Base-by-base conservation (phyloP, 2,329 filamentous ascomycete species). In the Aspergillus sp. region DNA sequence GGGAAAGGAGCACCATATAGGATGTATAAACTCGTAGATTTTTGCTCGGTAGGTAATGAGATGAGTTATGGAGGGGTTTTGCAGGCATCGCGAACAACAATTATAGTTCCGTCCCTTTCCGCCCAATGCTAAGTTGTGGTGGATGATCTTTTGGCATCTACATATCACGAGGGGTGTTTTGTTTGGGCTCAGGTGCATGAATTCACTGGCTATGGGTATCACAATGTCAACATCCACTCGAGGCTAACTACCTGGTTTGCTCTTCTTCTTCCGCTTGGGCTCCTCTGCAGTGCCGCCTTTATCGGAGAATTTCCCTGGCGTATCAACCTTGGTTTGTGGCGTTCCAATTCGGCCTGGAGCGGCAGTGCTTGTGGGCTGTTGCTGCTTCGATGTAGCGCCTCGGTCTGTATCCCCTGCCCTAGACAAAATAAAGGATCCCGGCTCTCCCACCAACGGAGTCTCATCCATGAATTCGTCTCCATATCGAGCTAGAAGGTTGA, bases 401-500 rank as follows among this genome's bases (percentile, higher is more conserved):
- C 66, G 64, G 35, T 67, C 66, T 15, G 62, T 53, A 41, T 77
- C 76, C 7, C 68, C 73, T 6, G 66, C 63, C 52, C 75, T 77
- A 6, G 79, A 78, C 62, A 87, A 79, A 54, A 84, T 82, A 63
- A 88, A 87, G 4, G 80, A 80, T 31, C 86, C 86, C 0, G 86
- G 86, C 67, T 88, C 86, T 48, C 86, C 86, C 7, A 82, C 75
- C 14, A 88, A 72, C 0, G 86, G 84, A 59, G 82, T 86, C 64
- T 87, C 85, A 68, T 88, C 86, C 76, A 84, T 84, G 72, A 80
- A 88, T 61, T 88, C 85, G 62, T 85, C 80, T 14, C 80, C 82
- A 66, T 83, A 86, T 7, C 74, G 73, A 12, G 82, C 73, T 23
- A 81, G 79, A 35, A 86, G 75, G 37, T 69, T 72, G 52, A 85